Evolutionary conservation across 2,329 filamentous ascomycete genomes (phyloP).

Genomic region (Aspergillus tanneri): DNA sequence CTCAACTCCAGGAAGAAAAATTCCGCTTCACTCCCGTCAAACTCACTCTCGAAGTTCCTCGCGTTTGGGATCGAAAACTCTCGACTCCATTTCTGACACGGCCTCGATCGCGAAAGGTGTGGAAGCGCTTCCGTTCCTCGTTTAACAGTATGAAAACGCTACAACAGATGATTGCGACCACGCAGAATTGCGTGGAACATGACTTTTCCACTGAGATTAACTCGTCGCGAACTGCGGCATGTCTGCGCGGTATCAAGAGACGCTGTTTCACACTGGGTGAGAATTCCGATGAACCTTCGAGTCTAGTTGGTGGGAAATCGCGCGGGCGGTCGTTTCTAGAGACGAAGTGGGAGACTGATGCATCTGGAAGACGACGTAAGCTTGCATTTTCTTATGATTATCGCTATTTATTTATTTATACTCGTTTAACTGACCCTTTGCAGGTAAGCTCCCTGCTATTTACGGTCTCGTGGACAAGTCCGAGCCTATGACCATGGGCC

Average conservation of each 20-base stretch:
- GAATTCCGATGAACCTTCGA: neutral
- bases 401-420: neutral
- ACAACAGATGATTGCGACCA: constrained; percentile 24
- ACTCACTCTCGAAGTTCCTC: constrained; percentile 33
- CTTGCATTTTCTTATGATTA: neutral
- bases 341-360: constrained; percentile 43
- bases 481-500: constrained; percentile 15
- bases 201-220: constrained; percentile 37
- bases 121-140: constrained; percentile 45
- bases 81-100: constrained; percentile 42
- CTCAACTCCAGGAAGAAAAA: constrained; percentile 23
- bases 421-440: constrained; percentile 7
- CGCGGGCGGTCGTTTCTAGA: constrained; percentile 40
- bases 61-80: constrained; percentile 48
- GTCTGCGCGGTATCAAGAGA: constrained; percentile 39
- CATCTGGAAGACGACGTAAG: constrained; percentile 31
- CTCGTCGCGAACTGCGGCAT: constrained; percentile 25
- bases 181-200: constrained; percentile 19
- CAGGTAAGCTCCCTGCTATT: constrained; percentile 25
- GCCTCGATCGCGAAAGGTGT: constrained; percentile 45
- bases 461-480: constrained; percentile 11
- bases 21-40: constrained; percentile 46
- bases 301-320: neutral
- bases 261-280: constrained; percentile 26
- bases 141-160: constrained; percentile 36